phyloP scores from a whole-genome alignment of 2,329 filamentous ascomycete genomes.

The Aspergillus quadrilineatus region DNA sequence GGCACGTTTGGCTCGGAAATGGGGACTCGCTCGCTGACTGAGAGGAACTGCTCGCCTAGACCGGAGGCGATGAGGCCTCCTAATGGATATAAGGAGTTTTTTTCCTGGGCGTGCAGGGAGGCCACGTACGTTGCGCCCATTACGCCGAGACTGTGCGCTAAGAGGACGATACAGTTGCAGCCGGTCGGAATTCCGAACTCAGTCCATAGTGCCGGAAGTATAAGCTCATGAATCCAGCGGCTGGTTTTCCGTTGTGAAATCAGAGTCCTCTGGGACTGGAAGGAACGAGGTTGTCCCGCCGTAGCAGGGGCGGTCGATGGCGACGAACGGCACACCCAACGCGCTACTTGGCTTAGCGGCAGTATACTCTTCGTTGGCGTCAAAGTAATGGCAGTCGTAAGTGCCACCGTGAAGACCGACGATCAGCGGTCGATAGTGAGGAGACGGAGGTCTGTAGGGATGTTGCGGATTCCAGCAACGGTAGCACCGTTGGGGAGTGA shows the following conservation, averaged over 20 bases:
- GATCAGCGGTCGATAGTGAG: slow-evolving; percentile 3
- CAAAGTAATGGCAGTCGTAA: slow-evolving; percentile 12
- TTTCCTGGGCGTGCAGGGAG: slow-evolving; percentile 1
- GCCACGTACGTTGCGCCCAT: slow-evolving; percentile 10
- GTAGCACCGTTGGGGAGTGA: background rate
- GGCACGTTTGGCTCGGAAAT: background rate
- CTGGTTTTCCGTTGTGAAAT: slow-evolving; percentile 7
- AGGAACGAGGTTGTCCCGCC: slow-evolving; percentile 3
- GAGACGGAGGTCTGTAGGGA: background rate
- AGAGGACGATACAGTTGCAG: slow-evolving; percentile 6
- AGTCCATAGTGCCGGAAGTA: slow-evolving; percentile 4
- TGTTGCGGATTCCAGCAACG: slow-evolving; percentile 2
- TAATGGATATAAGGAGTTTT: slow-evolving; percentile 1
- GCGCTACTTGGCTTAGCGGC: background rate
- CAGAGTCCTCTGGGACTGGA: background rate
- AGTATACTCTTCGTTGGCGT: background rate
- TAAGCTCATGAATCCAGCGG: background rate
- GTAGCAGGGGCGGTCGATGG: slow-evolving; percentile 9
- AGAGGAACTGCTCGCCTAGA: background rate
- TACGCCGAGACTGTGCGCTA: slow-evolving; percentile 6
- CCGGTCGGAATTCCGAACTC: background rate
- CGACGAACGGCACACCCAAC: slow-evolving; percentile 7
- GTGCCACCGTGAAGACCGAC: slow-evolving; percentile 6
- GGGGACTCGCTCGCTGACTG: background rate
- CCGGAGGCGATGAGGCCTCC: slow-evolving; percentile 8